Conservation (phyloP, 495 filamentous ascomycete species). For the Neurospora sp. region DNA sequence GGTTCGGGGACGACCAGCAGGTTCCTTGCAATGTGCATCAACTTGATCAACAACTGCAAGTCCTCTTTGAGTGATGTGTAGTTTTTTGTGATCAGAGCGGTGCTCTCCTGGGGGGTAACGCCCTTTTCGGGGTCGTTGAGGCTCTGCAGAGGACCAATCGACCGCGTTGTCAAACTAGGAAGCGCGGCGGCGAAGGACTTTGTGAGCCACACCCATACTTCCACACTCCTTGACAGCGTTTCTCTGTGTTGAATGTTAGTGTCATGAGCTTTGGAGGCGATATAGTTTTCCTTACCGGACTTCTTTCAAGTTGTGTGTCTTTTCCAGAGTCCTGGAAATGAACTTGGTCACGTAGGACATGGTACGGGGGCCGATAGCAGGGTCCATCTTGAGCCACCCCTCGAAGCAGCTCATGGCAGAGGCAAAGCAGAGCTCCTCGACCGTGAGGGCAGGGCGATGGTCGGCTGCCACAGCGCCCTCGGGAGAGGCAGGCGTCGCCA, state of each 20-base stretch:
- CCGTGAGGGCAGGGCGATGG: constrained; percentile 10
- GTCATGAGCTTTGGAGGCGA: not conserved
- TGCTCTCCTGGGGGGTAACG: constrained; percentile 47
- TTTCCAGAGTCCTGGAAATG: constrained; percentile 41
- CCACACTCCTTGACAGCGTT: constrained; percentile 44
- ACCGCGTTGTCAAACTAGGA: constrained; percentile 25
- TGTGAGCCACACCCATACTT: constrained; percentile 60
- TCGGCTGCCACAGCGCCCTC: not conserved
- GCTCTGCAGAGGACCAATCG: constrained; percentile 24
- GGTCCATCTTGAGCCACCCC: constrained; percentile 41
- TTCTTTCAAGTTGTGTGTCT: constrained; percentile 40
- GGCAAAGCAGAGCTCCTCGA: constrained; percentile 47
- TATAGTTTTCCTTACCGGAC: constrained; percentile 33
- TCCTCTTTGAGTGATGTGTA: constrained; percentile 67
- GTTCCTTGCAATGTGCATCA: constrained; percentile 78
- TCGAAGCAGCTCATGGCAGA: constrained; percentile 43
- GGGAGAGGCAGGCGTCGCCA: not conserved
- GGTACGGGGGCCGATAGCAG: constrained; percentile 37
- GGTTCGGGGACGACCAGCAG: constrained; percentile 62
- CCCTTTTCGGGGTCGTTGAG: constrained; percentile 35
- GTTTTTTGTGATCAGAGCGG: constrained; percentile 69
- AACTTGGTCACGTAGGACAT: constrained; percentile 39
- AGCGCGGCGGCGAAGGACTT: constrained; percentile 28
- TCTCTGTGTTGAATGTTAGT: constrained; percentile 29
- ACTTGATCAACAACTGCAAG: constrained; percentile 71